Evolutionary conservation across 176 grass and related monocot genomes (phyloP).

Genomic region (Triticum timopheevii): DNA sequence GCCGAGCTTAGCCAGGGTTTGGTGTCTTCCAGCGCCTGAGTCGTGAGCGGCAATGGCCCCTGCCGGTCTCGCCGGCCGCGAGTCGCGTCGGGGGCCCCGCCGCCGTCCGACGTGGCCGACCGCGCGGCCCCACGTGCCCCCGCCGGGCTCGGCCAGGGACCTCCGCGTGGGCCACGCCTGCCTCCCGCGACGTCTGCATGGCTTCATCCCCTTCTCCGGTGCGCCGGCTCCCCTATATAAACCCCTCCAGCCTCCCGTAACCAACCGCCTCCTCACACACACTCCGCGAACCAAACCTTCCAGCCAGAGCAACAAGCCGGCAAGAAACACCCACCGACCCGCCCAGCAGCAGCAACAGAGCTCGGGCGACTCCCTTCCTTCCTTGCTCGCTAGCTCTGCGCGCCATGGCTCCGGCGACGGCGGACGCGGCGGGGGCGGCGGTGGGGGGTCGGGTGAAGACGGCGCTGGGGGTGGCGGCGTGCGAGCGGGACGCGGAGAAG

Average conservation of each 20-base stretch:
- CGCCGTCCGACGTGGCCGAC: conserved; percentile 54
- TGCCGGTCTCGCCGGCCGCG: conserved; percentile 37
- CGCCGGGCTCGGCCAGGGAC: conserved; percentile 26
- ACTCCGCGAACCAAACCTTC: neutral
- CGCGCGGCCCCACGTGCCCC: conserved; percentile 54
- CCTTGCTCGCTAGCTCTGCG: neutral
- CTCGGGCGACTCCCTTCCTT: neutral
- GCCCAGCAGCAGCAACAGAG: neutral
- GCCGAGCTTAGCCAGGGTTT: too few relatives aligned
- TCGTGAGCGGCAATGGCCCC: conserved; percentile 31
- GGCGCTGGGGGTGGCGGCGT: conserved; percentile 43
- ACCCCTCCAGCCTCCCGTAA: neutral
- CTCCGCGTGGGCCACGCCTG: conserved; percentile 56
- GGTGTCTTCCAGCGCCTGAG: neutral
- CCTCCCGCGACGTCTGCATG: conserved; percentile 56
- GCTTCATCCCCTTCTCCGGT: neutral
- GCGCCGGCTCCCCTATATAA: conserved; percentile 45
- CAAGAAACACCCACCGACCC: conserved; percentile 8
- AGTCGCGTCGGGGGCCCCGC: conserved; percentile 25
- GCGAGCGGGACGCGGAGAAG: conserved; percentile 67
- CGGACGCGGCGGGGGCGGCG: neutral
- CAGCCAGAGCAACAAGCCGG: conserved; percentile 14
- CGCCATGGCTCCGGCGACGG: conserved; percentile 42
- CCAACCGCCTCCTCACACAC: conserved; percentile 28
- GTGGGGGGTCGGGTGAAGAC: neutral